Base-by-base conservation (phyloP, 2,329 filamentous ascomycete species). In the Talaromyces marneffei region DNA sequence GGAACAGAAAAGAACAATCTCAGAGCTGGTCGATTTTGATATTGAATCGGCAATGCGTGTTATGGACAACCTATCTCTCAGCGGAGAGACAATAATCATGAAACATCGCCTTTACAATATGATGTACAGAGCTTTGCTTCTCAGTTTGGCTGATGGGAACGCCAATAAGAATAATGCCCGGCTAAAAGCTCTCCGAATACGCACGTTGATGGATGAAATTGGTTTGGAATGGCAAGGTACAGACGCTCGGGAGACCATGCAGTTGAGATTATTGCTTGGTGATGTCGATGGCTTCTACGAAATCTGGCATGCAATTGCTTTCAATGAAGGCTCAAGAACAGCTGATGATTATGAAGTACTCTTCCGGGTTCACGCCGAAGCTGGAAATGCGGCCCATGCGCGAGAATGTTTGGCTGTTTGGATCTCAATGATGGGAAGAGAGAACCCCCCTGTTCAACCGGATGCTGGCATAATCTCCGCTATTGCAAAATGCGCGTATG, bases 271-370 rank as follows among this genome's bases (percentile, higher is more conserved):
- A 4, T 65, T 66, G 20, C 77, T 78, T 62, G 67, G 70, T 18
- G 75, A 85, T 65, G 87, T 84, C 79, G 70, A 79, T 16, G 75
- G 77, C 5, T 85, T 89, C 67, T 88, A 85, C 85, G 78, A 83
- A 20, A 69, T 80, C 9, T 90, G 87, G 79, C 80, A 80, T 59
- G 77, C 80, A 60, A 79, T 84, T 3, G 74, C 85, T 14, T 77
- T 81, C 42, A 80, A 81, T 65, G 73, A 79, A 40, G 69, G 72
- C 8, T 66, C 77, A 1, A 82, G 87, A 20, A 80, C 82, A 0
- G 68, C 75, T n/a, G 69, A 70, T 16, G 77, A 87, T 65, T 90
- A 90, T 68, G 71, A 75, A 3, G 74, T 81, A 35, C 74, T 86
- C 27, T 87, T 84, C 68, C 65, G 71, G 14, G 69, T 77, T 29